These are phyloP conservation scores for Penicillium sp. DNA, from an alignment of 2,329 filamentous ascomycete species.

Conservation along the genomic window DNA sequence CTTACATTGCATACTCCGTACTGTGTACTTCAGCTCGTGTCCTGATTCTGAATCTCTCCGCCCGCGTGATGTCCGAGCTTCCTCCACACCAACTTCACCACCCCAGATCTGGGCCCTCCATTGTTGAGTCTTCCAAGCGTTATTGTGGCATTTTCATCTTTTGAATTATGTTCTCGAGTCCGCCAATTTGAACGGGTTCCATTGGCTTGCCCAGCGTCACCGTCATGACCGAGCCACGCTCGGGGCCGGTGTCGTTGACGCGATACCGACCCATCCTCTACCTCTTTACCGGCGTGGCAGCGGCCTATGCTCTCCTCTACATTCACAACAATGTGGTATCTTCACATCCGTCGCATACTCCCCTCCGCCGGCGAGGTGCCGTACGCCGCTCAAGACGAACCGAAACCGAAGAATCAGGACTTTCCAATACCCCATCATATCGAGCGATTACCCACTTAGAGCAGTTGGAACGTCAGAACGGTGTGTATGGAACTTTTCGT, in stretches of 20 bases:
- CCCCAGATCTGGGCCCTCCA: no score
- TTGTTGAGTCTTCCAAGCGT: neutral
- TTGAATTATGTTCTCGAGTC: slow-evolving; percentile 13
- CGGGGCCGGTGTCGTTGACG: slow-evolving; percentile 29
- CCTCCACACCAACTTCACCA: slow-evolving; percentile 1
- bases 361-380: slow-evolving; percentile 38
- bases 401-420: slow-evolving; percentile 21
- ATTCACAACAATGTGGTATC: slow-evolving; percentile 33
- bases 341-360: slow-evolving; percentile 20
- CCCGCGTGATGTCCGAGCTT: slow-evolving; percentile 3
- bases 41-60: neutral
- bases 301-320: slow-evolving; percentile 40
- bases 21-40: no score
- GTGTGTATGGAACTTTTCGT: slow-evolving; percentile 40
- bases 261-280: slow-evolving; percentile 40
- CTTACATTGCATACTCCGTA: no score
- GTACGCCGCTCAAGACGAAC: slow-evolving; percentile 34
- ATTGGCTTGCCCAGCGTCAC: slow-evolving; percentile 15
- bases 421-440: slow-evolving; percentile 32
- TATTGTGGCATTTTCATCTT: neutral
- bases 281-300: slow-evolving; percentile 39
- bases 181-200: slow-evolving; percentile 9
- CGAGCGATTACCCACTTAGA: slow-evolving; percentile 38
- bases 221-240: slow-evolving; percentile 30
- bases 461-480: slow-evolving; percentile 37